A percentile compares a stretch with the other conserved stretches of the same genome.
These are phyloP conservation scores for Tricholoma matsutake DNA, from an alignment of 768 basidiomycete species.

Conservation along the genomic window DNA sequence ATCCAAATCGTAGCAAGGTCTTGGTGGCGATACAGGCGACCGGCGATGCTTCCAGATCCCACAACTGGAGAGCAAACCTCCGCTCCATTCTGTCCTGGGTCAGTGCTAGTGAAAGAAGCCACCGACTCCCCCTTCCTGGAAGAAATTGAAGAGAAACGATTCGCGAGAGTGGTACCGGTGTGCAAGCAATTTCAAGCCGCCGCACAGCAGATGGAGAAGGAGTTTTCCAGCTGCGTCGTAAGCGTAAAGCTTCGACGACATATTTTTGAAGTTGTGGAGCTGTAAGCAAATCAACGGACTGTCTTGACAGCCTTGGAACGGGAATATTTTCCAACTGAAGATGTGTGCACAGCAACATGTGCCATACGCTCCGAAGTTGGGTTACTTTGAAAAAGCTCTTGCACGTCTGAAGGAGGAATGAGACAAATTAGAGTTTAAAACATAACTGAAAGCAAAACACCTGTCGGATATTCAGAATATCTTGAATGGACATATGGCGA, in stretches of 20 bases:
- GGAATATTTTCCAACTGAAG: constrained; percentile 45
- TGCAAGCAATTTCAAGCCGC: constrained; percentile 22
- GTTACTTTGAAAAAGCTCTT: constrained; percentile 40
- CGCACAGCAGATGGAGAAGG: constrained; percentile 31
- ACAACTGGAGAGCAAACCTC: constrained; percentile 47
- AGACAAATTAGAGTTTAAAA: background rate
- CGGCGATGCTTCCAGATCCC: constrained; percentile 41
- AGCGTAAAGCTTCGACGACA: constrained; percentile 35
- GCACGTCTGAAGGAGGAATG: constrained; percentile 39
- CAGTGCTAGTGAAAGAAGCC: constrained; percentile 44
- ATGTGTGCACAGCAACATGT: constrained; percentile 37
- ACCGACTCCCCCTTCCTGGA: constrained; percentile 35
- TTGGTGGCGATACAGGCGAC: constrained; percentile 44
- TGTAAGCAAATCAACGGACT: constrained; percentile 32
- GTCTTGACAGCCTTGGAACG: constrained; percentile 35
- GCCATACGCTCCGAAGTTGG: constrained; percentile 50
- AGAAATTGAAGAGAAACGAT: constrained; percentile 47
- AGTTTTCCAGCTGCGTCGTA: constrained; percentile 51
- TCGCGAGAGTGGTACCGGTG: constrained; percentile 22
- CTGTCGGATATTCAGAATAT: constrained; percentile 45
- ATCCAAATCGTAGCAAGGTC: constrained; percentile 33
- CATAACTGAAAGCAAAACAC: constrained; percentile 27
- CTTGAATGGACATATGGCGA: constrained; percentile 34
- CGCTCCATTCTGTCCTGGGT: constrained; percentile 17
- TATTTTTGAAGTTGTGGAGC: constrained; percentile 43